Conservation (phyloP, 202 grass and related monocot genomes). For the Hordeum pubiflorum region DNA sequence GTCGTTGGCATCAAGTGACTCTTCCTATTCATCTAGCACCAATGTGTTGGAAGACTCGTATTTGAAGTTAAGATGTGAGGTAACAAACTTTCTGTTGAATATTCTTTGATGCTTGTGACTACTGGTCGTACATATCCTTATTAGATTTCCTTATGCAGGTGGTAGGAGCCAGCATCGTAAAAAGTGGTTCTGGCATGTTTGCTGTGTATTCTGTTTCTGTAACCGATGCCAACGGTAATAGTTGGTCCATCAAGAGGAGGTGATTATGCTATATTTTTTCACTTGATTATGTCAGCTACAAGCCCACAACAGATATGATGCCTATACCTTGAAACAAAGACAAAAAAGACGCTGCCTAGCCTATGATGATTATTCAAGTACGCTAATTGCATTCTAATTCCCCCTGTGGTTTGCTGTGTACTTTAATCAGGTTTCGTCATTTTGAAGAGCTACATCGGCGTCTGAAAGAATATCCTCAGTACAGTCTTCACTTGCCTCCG, state of each 20-base stretch:
- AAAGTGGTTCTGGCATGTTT: conserved; percentile 96
- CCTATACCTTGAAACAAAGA: background rate
- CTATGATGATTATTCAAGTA: conserved; percentile 21
- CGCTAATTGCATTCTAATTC: background rate
- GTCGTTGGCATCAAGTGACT: conserved; percentile 50
- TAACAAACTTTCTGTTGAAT: conserved; percentile 25
- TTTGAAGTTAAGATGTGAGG: conserved; percentile 97
- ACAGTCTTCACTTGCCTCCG: conserved; percentile 85
- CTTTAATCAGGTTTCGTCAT: conserved; percentile 82
- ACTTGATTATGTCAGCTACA: background rate
- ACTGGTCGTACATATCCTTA: conserved; percentile 23
- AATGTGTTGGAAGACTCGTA: conserved; percentile 83
- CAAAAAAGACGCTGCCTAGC: background rate
- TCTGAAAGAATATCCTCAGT: conserved; percentile 93
- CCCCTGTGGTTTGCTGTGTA: conserved; percentile 1
- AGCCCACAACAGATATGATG: background rate
- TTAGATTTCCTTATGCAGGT: conserved; percentile 49
- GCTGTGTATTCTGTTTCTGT: conserved; percentile 94
- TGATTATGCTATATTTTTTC: conserved; percentile 25
- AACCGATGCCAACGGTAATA: conserved; percentile 76
- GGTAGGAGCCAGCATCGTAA: conserved; percentile 86
- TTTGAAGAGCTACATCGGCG: conserved; percentile 96
- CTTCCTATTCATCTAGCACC: conserved; percentile 49
- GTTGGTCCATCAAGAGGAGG: conserved; percentile 99
- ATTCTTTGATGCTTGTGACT: conserved; percentile 21